These are phyloP conservation scores for Hortiboletus campestris DNA, from an alignment of 768 basidiomycete genomes.

Conservation along the genomic window DNA sequence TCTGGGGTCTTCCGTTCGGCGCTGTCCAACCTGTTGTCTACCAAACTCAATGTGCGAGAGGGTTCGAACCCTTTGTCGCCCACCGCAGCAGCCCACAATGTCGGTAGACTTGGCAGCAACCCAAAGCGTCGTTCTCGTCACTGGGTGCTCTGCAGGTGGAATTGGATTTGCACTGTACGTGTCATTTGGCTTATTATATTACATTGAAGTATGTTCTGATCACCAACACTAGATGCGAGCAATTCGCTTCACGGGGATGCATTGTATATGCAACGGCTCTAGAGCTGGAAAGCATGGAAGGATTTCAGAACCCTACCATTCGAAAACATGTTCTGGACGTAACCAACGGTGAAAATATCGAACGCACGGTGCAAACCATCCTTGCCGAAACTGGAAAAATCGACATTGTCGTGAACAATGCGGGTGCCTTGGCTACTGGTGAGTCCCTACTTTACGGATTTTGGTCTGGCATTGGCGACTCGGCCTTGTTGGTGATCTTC, in stretches of 20 bases:
- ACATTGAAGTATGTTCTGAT: neutral
- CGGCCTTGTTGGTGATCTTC: neutral
- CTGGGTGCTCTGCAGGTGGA: constrained; percentile 72
- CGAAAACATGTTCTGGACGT: constrained; percentile 60
- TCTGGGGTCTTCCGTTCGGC: no score
- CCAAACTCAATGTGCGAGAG: no score
- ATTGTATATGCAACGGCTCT: constrained; percentile 78
- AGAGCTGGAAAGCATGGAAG: constrained; percentile 55
- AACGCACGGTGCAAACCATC: constrained; percentile 48
- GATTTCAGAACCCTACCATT: constrained; percentile 46
- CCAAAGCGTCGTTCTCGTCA: constrained; percentile 58
- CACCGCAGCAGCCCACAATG: neutral
- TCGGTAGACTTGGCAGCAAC: neutral
- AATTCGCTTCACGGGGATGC: constrained; percentile 64
- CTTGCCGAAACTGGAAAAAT: constrained; percentile 56
- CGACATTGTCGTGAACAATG: constrained; percentile 79
- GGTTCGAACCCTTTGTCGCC: no score
- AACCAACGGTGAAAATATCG: constrained; percentile 55
- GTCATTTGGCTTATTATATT: neutral
- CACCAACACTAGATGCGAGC: constrained; percentile 45
- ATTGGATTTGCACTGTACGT: constrained; percentile 67
- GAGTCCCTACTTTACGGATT: constrained; percentile 7
- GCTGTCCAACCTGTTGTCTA: no score
- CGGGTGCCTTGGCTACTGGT: constrained; percentile 53
- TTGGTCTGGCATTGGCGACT: neutral